Evolutionary conservation across 2,329 filamentous ascomycete species (phyloP).

Genomic region (Teratosphaeria zuluensis): DNA sequence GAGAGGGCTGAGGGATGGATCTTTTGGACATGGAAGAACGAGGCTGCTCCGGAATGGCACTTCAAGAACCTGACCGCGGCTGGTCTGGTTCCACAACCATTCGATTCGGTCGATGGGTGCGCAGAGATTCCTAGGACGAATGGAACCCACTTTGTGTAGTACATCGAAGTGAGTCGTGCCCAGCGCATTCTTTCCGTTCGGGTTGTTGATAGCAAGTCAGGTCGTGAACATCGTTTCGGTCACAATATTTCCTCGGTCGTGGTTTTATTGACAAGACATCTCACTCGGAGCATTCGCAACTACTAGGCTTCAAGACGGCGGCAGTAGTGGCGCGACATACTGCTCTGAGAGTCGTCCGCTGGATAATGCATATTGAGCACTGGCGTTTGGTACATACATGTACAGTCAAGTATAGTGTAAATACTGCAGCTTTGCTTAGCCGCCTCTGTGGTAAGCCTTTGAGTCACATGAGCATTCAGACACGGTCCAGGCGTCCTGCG

Average conservation of each 20-base stretch:
- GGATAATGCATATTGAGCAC: neutral
- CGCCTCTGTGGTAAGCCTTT: no score
- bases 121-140: neutral
- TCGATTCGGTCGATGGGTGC: constrained; percentile 3
- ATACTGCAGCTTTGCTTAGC: neutral
- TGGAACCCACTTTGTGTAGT: neutral
- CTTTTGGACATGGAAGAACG: constrained; percentile 43
- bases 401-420: neutral
- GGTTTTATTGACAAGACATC: neutral
- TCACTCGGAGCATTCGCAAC: neutral
- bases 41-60: constrained; percentile 41
- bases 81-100: constrained; percentile 24
- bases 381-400: neutral
- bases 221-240: neutral
- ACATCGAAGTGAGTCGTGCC: neutral
- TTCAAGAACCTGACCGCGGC: constrained; percentile 35
- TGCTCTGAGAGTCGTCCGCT: neutral
- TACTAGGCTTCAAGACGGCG: neutral
- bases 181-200: neutral
- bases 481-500: no score
- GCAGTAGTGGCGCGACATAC: no score
- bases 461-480: no score
- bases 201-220: neutral
- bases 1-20: constrained; percentile 41
- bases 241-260: neutral